Percentiles rank a stretch among this genome's conserved stretches.
phyloP scores from a whole-genome alignment of 2,329 filamentous ascomycete species.

The Thermoascus crustaceus region DNA sequence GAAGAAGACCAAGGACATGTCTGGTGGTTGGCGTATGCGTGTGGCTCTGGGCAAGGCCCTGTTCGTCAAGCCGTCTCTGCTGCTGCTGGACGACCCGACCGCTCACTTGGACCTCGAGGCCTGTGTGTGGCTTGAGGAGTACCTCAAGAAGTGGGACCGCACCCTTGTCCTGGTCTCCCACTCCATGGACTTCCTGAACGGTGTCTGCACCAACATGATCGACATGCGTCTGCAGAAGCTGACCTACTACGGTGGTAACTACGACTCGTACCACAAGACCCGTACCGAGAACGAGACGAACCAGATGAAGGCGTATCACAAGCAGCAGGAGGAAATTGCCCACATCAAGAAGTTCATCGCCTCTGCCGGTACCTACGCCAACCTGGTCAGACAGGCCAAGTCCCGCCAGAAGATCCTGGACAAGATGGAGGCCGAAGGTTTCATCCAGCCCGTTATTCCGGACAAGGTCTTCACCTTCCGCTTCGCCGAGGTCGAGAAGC shows the following conservation, averaged over 20 bases:
- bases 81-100: conserved; percentile 95
- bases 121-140: conserved; percentile 99
- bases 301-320: conserved; percentile 97
- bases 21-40: conserved; percentile 99
- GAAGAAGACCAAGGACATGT: conserved; percentile 99
- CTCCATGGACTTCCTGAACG: conserved; percentile 98
- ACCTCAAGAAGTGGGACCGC: conserved; percentile 98
- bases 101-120: conserved; percentile 99
- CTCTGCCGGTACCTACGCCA: conserved; percentile 98
- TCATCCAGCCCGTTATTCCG: conserved; percentile 80
- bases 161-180: conserved; percentile 95
- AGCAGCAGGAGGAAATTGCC: conserved; percentile 97
- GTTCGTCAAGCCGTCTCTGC: conserved; percentile 93
- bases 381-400: conserved; percentile 97
- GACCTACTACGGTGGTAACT: conserved; percentile 99
- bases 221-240: conserved; percentile 89
- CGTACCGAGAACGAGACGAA: conserved; percentile 89
- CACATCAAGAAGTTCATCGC: conserved; percentile 99
- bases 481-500: conserved; percentile 97
- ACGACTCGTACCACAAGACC: conserved; percentile 96
- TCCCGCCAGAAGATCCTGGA: conserved; percentile 99
- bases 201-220: conserved; percentile 96
- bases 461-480: conserved; percentile 95
- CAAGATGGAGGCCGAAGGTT: conserved; percentile 99
- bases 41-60: conserved; percentile 94